Evolutionary conservation across 768 basidiomycete species (phyloP).

Genomic region (Kwoniella mangroviensis): DNA sequence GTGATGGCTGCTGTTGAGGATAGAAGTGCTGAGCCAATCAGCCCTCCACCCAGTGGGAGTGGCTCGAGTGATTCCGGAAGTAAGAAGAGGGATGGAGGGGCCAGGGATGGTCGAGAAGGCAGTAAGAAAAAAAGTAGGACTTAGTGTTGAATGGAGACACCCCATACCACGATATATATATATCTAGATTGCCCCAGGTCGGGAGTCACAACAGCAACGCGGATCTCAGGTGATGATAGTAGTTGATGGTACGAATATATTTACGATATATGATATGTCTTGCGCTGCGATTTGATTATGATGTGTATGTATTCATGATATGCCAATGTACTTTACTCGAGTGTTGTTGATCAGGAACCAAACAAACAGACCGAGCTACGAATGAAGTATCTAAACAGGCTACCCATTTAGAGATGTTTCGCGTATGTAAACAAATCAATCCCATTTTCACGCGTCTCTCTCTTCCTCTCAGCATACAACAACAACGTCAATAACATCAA

Average conservation of each 20-base stretch:
- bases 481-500: not conserved
- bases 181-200: too few species aligned
- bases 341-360: not conserved
- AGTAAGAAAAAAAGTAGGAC: not conserved
- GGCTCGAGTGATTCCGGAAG: not conserved
- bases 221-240: too few species aligned
- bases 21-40: not conserved
- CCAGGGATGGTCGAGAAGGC: not conserved
- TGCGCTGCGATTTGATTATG: not conserved
- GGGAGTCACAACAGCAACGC: too few species aligned
- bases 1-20: not conserved
- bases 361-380: not conserved
- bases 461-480: not conserved
- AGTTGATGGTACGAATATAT: too few species aligned
- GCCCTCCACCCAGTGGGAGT: not conserved
- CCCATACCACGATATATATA: too few species aligned
- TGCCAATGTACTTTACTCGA: not conserved
- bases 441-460: slow-evolving; percentile 9
- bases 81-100: not conserved
- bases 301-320: not conserved
- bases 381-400: not conserved
- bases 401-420: slow-evolving; percentile 2
- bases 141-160: not conserved
- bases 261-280: not conserved
- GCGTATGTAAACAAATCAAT: slow-evolving; percentile 17